These are phyloP conservation scores for Rhizophora apiculata DNA, from an alignment of 345 rosid species.

Conservation along the genomic window DNA sequence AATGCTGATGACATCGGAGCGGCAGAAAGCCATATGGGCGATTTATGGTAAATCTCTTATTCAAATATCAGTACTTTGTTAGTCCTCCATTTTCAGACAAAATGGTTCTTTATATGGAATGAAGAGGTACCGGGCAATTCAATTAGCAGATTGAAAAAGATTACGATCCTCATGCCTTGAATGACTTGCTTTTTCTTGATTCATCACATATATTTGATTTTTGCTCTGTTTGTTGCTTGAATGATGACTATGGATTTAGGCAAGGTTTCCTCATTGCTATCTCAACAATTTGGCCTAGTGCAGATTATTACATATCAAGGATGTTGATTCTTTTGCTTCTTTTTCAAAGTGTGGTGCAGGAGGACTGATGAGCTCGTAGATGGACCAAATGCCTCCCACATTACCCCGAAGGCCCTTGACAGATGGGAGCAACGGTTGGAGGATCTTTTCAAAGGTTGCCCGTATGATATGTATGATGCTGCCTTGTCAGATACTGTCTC, in stretches of 20 bases:
- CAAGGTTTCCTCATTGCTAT: too few species aligned
- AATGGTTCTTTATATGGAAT: neutral
- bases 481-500: slow-evolving; percentile 45
- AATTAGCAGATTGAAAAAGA: too few species aligned
- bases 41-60: slow-evolving; percentile 40
- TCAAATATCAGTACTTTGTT: neutral
- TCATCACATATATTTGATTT: too few species aligned
- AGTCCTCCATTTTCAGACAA: neutral
- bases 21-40: slow-evolving; percentile 56
- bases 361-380: slow-evolving; percentile 60
- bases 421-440: slow-evolving; percentile 45
- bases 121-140: too few species aligned
- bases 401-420: slow-evolving; percentile 50
- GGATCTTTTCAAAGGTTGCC: slow-evolving; percentile 44
- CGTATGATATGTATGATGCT: slow-evolving; percentile 47
- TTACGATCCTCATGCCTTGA: too few species aligned
- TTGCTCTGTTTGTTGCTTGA: too few species aligned
- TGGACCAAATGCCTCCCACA: slow-evolving; percentile 49
- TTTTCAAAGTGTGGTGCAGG: slow-evolving; percentile 48
- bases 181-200: too few species aligned
- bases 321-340: slow-evolving; percentile 7
- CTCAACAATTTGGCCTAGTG: neutral
- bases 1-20: slow-evolving; percentile 48
- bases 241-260: too few species aligned
- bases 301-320: neutral